Conservation (phyloP, 306 rosid species). For the Cicer judaicum region DNA sequence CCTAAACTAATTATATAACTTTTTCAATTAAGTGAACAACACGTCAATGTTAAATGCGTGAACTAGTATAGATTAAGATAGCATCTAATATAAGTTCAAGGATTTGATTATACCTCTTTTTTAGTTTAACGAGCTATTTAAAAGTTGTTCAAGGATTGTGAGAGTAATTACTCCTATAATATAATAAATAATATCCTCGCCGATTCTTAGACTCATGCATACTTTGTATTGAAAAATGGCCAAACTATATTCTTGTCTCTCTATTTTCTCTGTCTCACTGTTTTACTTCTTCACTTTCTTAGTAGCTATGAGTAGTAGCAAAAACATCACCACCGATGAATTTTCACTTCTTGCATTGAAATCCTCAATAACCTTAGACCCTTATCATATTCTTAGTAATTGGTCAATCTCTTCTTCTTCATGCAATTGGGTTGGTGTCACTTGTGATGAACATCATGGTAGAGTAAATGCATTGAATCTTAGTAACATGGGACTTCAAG, state of each 20-base stretch:
- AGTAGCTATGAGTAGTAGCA: not conserved
- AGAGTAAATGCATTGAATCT: conserved; percentile 15
- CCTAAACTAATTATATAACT: too few species aligned
- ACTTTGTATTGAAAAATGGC: not conserved
- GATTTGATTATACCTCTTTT: too few species aligned
- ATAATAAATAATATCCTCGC: too few species aligned
- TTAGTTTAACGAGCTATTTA: too few species aligned
- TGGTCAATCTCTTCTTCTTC: conserved; percentile 22
- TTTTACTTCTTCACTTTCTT: not conserved
- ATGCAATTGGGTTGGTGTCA: conserved; percentile 34
- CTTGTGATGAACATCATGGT: conserved; percentile 9
- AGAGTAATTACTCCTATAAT: too few species aligned
- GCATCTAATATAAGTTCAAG: too few species aligned
- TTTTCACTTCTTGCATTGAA: conserved; percentile 36
- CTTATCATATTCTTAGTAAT: conserved; percentile 5
- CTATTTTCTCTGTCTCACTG: not conserved
- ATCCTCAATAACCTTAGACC: conserved; percentile 30
- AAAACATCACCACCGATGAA: not conserved
- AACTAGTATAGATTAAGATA: too few species aligned
- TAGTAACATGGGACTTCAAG: conserved; percentile 9
- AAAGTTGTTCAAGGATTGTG: too few species aligned
- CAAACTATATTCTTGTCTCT: not conserved
- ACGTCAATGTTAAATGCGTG: too few species aligned
- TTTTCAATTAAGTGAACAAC: too few species aligned
- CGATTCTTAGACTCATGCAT: not conserved